Evolutionary conservation across 2,329 filamentous ascomycete species (phyloP), one percentile per base, ranked within the genome.

Genomic region (Clarireedia hainanense): DNA sequence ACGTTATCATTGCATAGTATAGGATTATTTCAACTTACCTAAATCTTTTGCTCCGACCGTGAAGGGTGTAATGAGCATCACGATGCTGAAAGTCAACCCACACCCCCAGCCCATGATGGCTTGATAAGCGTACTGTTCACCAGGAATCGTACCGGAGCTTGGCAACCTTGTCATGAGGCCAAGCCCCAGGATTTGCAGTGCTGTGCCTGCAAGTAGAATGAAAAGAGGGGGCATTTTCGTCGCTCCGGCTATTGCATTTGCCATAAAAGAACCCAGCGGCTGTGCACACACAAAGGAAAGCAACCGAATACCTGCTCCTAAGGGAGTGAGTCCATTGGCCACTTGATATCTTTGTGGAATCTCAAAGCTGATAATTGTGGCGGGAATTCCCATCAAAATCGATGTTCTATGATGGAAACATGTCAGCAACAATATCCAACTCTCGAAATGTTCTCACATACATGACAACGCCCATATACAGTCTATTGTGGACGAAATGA

Each of bases 21-120:
- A 42, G 17, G 1, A 10, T 7, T 14, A 20, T 14, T 42, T 6
- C n/a, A 15, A 27, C 17, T 20, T 47, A 47, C 45, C 45, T 27
- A 47, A 27, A n/a, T 47, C 26, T 27, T 47, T 47, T 24, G 20
- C n/a, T 14, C 26, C 45, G 6, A 47, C 73, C 17, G 39, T 42
- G 17, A 42, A 42, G 17, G 71, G 69, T 40, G 80, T 74, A 15
- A 82, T 73, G 45, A 77, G 78, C 6, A 79, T 79, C 64, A 83
- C 76, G 56, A 83, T 83, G 14, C 46, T 60, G 7, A 62, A 49
- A 10, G 48, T 37, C 9, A 84, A 73, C 0, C 81, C 81, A 10
- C 82, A 78, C 0, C 81, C 81, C 0, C 83, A 68, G 1, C 81
- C 80, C 40, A 83, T 78, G 4, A 83, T 69, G 27, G 75, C 73